Conservation (phyloP, 106 monocot genomes). For the Posidonia australis region DNA sequence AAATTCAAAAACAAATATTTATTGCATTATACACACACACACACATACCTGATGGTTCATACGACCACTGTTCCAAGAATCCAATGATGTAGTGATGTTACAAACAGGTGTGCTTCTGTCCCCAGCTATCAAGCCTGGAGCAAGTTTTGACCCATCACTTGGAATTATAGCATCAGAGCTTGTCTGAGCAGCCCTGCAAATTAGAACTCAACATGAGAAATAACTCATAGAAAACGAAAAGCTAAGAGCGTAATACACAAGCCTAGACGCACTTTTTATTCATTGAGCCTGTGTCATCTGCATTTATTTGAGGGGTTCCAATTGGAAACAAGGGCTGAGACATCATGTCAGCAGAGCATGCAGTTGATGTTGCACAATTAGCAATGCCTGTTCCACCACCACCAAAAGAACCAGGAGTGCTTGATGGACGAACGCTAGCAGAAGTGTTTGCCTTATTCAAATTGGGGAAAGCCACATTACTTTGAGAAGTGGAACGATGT, state of each 20-base stretch:
- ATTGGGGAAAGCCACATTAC: constrained; percentile 15
- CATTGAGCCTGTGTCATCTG: constrained; percentile 25
- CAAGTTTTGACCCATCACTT: constrained; percentile 26
- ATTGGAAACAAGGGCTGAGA: constrained; percentile 41
- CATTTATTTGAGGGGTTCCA: constrained; percentile 27
- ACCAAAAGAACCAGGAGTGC: constrained; percentile 15
- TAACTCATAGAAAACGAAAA: neutral
- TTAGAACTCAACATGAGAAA: constrained; percentile 1
- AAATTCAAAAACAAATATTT: neutral
- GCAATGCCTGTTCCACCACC: constrained; percentile 18
- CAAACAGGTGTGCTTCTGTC: constrained; percentile 18
- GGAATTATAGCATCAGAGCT: constrained; percentile 11
- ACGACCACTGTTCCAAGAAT: constrained; percentile 42
- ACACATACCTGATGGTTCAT: constrained; percentile 51
- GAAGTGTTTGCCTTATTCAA: constrained; percentile 21
- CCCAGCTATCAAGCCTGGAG: constrained; percentile 29
- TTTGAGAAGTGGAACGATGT: constrained; percentile 19
- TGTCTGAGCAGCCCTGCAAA: constrained; percentile 39
- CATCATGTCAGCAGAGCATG: constrained; percentile 17
- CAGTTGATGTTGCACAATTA: constrained; percentile 19
- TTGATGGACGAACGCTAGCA: constrained; percentile 4
- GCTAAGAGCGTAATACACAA: neutral
- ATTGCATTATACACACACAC: neutral
- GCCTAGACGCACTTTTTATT: constrained; percentile 39
- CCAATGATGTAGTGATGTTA: constrained; percentile 28